phyloP scores from a whole-genome alignment of 2,329 filamentous ascomycete species.

The Graphium sp. region DNA sequence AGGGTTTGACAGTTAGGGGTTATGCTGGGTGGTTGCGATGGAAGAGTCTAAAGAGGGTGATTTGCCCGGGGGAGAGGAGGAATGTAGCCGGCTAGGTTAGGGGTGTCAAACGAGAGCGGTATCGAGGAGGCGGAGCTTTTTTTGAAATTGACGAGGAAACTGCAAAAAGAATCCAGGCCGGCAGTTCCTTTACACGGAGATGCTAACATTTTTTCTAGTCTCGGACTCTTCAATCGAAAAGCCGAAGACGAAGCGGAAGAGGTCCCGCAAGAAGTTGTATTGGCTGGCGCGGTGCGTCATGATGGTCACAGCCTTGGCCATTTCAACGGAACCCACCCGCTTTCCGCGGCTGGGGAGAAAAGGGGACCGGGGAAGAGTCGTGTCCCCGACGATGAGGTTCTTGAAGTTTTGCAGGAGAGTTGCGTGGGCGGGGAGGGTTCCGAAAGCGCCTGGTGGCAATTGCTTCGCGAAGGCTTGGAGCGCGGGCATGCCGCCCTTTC shows the following conservation, averaged over 20 bases:
- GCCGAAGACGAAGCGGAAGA: conserved; percentile 73
- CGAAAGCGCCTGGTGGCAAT: conserved; percentile 64
- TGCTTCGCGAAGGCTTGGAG: conserved; percentile 63
- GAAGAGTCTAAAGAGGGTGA: too few species aligned
- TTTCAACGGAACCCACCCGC: conserved; percentile 51
- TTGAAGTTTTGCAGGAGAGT: conserved; percentile 65
- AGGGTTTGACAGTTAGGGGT: too few species aligned
- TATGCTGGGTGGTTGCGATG: too few species aligned
- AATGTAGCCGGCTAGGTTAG: too few species aligned
- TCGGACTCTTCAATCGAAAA: conserved; percentile 68
- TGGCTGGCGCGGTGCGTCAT: conserved; percentile 54
- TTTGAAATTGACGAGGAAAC: background rate
- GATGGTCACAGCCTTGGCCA: conserved; percentile 62
- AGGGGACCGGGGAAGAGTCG: conserved; percentile 27
- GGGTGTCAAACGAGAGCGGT: too few species aligned
- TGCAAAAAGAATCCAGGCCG: background rate
- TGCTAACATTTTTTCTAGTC: conserved; percentile 45
- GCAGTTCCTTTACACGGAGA: conserved; percentile 25
- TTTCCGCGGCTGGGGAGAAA: conserved; percentile 33
- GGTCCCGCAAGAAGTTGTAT: conserved; percentile 64
- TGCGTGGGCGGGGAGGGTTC: conserved; percentile 51
- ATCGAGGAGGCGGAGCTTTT: too few species aligned
- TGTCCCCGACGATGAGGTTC: conserved; percentile 59
- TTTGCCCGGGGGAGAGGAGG: too few species aligned
- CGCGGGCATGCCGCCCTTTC: conserved; percentile 28